A percentile compares a stretch with the other conserved stretches of the same genome.
Conservation (phyloP, 2,329 filamentous ascomycete species). For the Cercospora berteroae region DNA sequence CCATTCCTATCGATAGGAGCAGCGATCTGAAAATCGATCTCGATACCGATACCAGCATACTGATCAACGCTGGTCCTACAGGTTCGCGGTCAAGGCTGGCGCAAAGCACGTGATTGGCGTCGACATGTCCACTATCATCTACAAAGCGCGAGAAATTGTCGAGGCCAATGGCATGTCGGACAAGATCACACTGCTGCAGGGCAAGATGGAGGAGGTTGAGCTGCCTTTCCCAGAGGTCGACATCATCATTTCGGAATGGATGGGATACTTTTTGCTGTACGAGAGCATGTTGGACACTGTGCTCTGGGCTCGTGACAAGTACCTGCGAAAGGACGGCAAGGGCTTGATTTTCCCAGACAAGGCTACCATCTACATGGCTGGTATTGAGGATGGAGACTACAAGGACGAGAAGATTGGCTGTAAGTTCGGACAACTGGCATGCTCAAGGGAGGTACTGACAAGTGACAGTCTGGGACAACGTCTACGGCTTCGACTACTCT, state of each 20-base stretch:
- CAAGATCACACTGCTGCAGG: constrained; percentile 96
- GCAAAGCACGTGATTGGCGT: constrained; percentile 98
- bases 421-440: constrained; percentile 51
- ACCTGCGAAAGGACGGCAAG: constrained; percentile 73
- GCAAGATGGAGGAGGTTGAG: constrained; percentile 98
- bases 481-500: constrained; percentile 96
- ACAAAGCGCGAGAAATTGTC: constrained; percentile 96
- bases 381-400: constrained; percentile 98
- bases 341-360: constrained; percentile 95
- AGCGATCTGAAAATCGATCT: neutral
- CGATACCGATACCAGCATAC: neutral
- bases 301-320: constrained; percentile 90
- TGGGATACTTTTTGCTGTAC: constrained; percentile 98
- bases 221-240: constrained; percentile 94
- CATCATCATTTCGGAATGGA: constrained; percentile 99
- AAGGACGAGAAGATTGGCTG: constrained; percentile 99
- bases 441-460: constrained; percentile 21
- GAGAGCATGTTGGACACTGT: constrained; percentile 99
- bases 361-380: constrained; percentile 94
- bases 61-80: constrained; percentile 41
- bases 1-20: neutral
- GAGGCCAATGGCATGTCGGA: constrained; percentile 84
- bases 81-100: constrained; percentile 94
- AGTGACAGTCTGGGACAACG: constrained; percentile 89
- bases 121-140: constrained; percentile 99